These are phyloP conservation scores for Intubia oerlemansii DNA, from an alignment of 2,329 filamentous ascomycete genomes.

Conservation along the genomic window DNA sequence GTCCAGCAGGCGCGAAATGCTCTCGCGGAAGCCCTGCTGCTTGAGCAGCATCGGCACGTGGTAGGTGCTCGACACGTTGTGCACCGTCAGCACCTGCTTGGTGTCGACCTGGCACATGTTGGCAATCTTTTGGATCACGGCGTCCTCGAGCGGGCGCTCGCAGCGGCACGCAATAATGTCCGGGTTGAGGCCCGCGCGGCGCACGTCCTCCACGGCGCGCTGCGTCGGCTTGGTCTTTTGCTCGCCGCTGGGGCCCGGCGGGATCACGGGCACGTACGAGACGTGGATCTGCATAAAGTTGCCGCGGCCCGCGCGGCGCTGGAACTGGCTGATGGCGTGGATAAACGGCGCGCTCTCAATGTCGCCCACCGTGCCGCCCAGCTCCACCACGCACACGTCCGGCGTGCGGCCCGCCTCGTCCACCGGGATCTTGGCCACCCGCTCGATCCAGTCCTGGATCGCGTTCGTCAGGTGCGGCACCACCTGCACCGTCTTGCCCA, in stretches of 20 bases:
- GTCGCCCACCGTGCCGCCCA: constrained; percentile 49
- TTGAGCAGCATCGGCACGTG: constrained; percentile 86
- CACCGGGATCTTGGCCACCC: constrained; percentile 66
- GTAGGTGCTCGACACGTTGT: constrained; percentile 77
- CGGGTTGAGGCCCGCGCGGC: constrained; percentile 56
- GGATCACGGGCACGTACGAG: constrained; percentile 54
- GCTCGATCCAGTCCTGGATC: constrained; percentile 82
- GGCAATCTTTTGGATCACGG: constrained; percentile 71
- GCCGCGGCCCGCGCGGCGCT: constrained; percentile 46
- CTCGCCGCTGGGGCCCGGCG: constrained; percentile 27
- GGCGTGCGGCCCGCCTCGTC: constrained; percentile 67
- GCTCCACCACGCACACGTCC: constrained; percentile 70
- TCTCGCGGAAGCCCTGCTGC: constrained; percentile 47
- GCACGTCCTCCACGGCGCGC: constrained; percentile 63
- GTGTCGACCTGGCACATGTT: constrained; percentile 71
- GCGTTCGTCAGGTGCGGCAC: constrained; percentile 83
- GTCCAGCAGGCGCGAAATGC: constrained; percentile 29
- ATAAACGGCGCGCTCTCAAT: constrained; percentile 79
- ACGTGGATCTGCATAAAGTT: constrained; percentile 86
- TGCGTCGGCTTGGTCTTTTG: constrained; percentile 98
- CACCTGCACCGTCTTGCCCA: constrained; percentile 64
- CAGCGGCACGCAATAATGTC: constrained; percentile 88
- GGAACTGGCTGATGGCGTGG: constrained; percentile 64
- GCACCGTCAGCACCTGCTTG: constrained; percentile 74
- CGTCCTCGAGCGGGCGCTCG: constrained; percentile 48